Evolutionary conservation across 306 rosid species (phyloP), one percentile per base, ranked within the genome.

Genomic region (Gastrolobium bilobum): DNA sequence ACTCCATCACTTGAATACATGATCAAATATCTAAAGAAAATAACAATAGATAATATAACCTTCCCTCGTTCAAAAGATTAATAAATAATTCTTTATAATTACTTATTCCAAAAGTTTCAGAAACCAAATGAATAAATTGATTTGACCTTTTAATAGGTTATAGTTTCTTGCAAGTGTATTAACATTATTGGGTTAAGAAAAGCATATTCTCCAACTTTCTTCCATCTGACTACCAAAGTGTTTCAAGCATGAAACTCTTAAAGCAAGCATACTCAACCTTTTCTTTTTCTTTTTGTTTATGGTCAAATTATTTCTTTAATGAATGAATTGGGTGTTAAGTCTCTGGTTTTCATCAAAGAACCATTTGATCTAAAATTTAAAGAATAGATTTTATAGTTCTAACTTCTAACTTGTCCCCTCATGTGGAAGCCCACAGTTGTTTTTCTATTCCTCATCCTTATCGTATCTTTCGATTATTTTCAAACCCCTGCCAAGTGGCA

Each of bases 31-130:
- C 48, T 68, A n/a, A 43, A 44, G 61, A 37, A 69, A 60, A 11
- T 33, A 26, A 70, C 38, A 47, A 15, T 5, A 60, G 71, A 58
- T 20, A 68, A 30, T 78, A 56, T 34, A 68, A 68, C 33, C 26
- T 15, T 29, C 53, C 42, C 44, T 52, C 52, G 4, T 29, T 61
- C 72, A 20, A 30, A 79, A 50, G 52, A 39, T 60, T 26, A 7
- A 60, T 38, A 61, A 37, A 57, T 9, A 38, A 26, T 60, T 37
- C 64, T 35, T 59, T 39, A 42, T 7, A 29, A 7, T 34, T 70
- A 14, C 2, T 50, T 35, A 33, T 70, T 39, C 47, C 15, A 58
- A 6, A 33, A 31, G 40, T 68, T 68, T 68, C 7, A 46, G 26
- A 50, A 68, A 31, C 42, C 58, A 68, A 46, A 68, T 31, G 10